Evolutionary conservation across 495 filamentous ascomycete genomes (phyloP), one percentile per base, ranked within the genome.

Genomic region (Coniosporium apollinis): DNA sequence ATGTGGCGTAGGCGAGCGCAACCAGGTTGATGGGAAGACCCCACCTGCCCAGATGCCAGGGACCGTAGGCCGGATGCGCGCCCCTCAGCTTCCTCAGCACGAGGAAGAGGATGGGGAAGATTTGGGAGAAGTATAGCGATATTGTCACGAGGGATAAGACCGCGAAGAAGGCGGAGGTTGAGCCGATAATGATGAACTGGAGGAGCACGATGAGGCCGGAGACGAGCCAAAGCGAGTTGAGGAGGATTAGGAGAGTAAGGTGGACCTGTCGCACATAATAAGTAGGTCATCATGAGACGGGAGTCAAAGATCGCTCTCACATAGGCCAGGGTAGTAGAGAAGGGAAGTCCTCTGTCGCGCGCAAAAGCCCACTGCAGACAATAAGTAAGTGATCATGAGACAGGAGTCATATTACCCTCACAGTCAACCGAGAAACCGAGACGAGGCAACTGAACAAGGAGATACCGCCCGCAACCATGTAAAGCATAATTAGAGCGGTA

Each of bases 11-110:
- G 5, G n/a, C 22, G 4, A 38, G 28, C 5, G 36, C 26, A 20
- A 29, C 8, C 11, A 33, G 4, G 26, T 38, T 38, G 28, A 38
- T 22, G 5, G 26, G 11, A 9, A 38, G 3, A 13, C 36, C 36
- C 7, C 4, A 20, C n/a, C 26, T 29, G 2, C 36, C 36, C 15
- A 38, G 11, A 4, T 5, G 4, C 36, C 36, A 38, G 3, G 24
- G 24, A 2, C 33, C 33, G 20, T 26, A 26, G 13, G 8, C 13
- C 13, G 13, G 7, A 13, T 26, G 7, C 8, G 7, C 24, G 24
- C 13, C 24, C 13, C 8, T 26, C 24, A 26, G 13, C 13, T 13
- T 7, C 7, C 8, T 13, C 8, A 8, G 13, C 13, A 26, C 8
- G 8, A 26, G 7, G 24, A 7, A 26, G 24, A 13, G 8, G 7